phyloP scores from a whole-genome alignment of 306 rosid species.

The Ochetophila trinervis region DNA sequence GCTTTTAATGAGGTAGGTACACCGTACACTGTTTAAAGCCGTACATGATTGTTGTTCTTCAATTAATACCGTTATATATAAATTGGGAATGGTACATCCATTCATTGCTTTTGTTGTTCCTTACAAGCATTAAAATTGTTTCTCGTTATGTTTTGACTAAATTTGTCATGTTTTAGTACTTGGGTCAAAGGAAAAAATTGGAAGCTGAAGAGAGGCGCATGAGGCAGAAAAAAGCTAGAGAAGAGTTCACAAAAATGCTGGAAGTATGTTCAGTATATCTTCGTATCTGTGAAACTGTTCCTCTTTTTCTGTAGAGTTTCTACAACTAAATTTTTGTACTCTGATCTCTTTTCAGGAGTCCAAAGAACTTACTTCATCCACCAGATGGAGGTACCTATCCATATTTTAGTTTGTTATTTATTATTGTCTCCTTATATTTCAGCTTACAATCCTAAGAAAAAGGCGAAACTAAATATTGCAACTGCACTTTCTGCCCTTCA shows the following conservation, averaged over 20 bases:
- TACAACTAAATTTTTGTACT: not conserved
- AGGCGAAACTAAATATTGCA: conserved; percentile 19
- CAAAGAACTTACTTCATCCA: conserved; percentile 86
- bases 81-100: not conserved
- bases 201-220: conserved; percentile 98
- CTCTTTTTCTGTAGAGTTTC: not conserved
- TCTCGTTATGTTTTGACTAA: conserved; percentile 23
- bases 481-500: conserved; percentile 40
- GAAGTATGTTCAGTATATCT: conserved; percentile 63
- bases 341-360: conserved; percentile 65
- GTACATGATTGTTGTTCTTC: conserved; percentile 13
- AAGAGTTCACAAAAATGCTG: conserved; percentile 93
- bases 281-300: not conserved
- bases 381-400: conserved; percentile 77
- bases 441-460: not conserved
- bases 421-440: conserved; percentile 3
- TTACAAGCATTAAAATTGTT: not conserved
- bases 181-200: conserved; percentile 94
- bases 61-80: not conserved
- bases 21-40: conserved; percentile 30
- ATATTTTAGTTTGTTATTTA: conserved; percentile 2
- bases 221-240: conserved; percentile 93
- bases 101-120: not conserved
- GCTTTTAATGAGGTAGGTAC: conserved; percentile 99
- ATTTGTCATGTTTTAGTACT: conserved; percentile 50